Evolutionary conservation across 108 stramenopile genomes (phyloP), one percentile per base, ranked within the genome.

Genomic region (Aureococcus anophagefferens): DNA sequence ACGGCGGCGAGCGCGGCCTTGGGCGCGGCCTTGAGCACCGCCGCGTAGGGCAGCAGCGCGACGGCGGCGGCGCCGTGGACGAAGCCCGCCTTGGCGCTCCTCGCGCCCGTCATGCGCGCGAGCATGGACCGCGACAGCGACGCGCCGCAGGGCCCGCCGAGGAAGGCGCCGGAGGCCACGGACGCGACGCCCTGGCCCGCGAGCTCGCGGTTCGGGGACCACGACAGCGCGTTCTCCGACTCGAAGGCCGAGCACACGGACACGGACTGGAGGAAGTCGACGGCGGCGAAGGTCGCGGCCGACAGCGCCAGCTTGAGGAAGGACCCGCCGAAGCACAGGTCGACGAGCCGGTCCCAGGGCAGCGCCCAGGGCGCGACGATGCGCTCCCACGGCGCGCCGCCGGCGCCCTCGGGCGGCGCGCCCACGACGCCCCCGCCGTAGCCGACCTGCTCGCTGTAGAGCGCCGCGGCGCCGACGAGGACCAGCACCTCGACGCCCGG

Each of bases 221-320:
- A 44, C 40, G 40, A 5, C 51, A 89, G 84, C 17, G 79, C 80
- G 70, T 91, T 80, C 46, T 91, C 90, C 18, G 81, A 63, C 72
- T 91, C 91, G 71, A 89, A 91, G 11, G 83, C 88, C 37, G 88
- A 85, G 3, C 88, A 84, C 64, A 89, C 89, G 17, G 87, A 88
- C 74, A 89, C 87, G 71, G 86, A 88, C 34, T 81, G 80, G 63
- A 89, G 80, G 77, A 89, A 91, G 81, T 91, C 89, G 34, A 91
- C 86, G 36, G 72, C 89, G 29, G 91, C 87, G 72, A 91, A 91
- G 30, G 88, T 46, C 25, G 79, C 44, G 11, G 88, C 79, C 18
- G 88, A 81, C 30, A 82, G 69, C 30, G 81, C 77, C 18, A 91
- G 80, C 34, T 78, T 68, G 45, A 75, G 36, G 59, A 66, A 80